Evolutionary conservation across 306 rosid species (phyloP).

Genomic region (Trifolium subterraneum): DNA sequence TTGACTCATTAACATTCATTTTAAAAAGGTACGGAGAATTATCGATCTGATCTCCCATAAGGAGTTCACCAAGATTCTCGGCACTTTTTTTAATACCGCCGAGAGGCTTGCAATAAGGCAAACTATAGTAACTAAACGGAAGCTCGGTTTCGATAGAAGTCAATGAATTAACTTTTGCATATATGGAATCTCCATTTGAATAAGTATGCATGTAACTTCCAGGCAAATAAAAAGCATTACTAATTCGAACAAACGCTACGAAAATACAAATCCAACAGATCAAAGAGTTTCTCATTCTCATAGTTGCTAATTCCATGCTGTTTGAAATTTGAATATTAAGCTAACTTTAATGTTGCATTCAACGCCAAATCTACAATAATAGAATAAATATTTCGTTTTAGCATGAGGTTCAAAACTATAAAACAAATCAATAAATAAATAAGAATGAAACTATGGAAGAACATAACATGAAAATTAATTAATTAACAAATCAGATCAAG

Average conservation of each 20-base stretch:
- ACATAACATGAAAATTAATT: constrained; percentile 36
- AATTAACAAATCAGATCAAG: constrained; percentile 27
- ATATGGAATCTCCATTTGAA: constrained; percentile 57
- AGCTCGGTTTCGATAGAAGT: constrained; percentile 97
- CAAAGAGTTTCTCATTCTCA: constrained; percentile 48
- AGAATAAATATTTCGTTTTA: constrained; percentile 25
- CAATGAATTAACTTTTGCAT: constrained; percentile 88
- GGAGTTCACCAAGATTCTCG: constrained; percentile 93
- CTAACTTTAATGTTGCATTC: constrained; percentile 44
- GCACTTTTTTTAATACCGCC: constrained; percentile 83
- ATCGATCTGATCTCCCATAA: constrained; percentile 93
- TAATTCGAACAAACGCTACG: constrained; percentile 46
- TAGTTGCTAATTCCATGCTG: constrained; percentile 45
- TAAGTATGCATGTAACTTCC: constrained; percentile 94
- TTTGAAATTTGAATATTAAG: constrained; percentile 22
- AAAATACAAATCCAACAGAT: constrained; percentile 47
- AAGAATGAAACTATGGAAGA: not conserved
- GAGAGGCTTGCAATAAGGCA: constrained; percentile 75
- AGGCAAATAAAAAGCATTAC: constrained; percentile 83
- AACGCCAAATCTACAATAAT: constrained; percentile 55
- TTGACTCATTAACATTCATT: constrained; percentile 76
- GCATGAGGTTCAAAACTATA: constrained; percentile 27
- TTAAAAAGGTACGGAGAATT: constrained; percentile 77
- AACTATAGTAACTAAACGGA: constrained; percentile 88
- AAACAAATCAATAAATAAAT: not conserved